Percentiles rank a stretch among this genome's conserved stretches.
Evolutionary conservation across 2,329 filamentous ascomycete species (phyloP).

Genomic region (Alternaria viburni): DNA sequence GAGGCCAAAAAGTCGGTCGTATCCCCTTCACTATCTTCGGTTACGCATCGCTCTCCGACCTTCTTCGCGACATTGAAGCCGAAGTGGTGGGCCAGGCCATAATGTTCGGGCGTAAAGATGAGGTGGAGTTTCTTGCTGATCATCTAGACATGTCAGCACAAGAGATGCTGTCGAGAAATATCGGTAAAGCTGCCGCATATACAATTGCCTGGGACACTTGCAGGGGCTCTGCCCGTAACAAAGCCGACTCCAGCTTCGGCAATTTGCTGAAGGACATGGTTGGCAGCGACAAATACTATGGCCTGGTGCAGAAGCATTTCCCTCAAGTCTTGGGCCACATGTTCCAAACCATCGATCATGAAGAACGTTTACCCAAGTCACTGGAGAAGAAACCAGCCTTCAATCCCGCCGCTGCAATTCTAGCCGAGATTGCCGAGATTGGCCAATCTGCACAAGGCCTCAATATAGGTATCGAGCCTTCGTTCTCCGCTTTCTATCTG

Average conservation of each 20-base stretch:
- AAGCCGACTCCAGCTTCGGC: conserved; percentile 64
- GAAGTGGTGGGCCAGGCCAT: conserved; percentile 82
- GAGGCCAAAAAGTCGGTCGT: conserved; percentile 57
- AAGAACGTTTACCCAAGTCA: conserved; percentile 37
- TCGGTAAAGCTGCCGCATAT: conserved; percentile 82
- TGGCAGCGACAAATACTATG: conserved; percentile 68
- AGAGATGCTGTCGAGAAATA: conserved; percentile 64
- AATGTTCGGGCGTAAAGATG: conserved; percentile 76
- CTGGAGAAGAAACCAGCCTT: conserved; percentile 68
- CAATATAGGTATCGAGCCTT: conserved; percentile 83
- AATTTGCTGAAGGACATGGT: conserved; percentile 71
- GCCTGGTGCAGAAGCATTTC: conserved; percentile 72
- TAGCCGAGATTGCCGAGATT: conserved; percentile 72
- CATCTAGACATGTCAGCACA: conserved; percentile 36
- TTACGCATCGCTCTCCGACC: conserved; percentile 70
- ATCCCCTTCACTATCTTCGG: conserved; percentile 89
- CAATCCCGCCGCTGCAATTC: conserved; percentile 65
- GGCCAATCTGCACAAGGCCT: conserved; percentile 70
- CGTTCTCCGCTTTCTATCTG: conserved; percentile 80
- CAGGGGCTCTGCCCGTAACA: conserved; percentile 41
- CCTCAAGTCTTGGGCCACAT: conserved; percentile 78
- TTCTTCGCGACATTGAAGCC: conserved; percentile 73
- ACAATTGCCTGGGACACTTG: conserved; percentile 78
- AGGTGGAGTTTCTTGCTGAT: conserved; percentile 65
- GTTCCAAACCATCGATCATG: conserved; percentile 67